Evolutionary conservation across 208 protist species (phyloP).

Genomic region (Acanthamoeba lenticulata): DNA sequence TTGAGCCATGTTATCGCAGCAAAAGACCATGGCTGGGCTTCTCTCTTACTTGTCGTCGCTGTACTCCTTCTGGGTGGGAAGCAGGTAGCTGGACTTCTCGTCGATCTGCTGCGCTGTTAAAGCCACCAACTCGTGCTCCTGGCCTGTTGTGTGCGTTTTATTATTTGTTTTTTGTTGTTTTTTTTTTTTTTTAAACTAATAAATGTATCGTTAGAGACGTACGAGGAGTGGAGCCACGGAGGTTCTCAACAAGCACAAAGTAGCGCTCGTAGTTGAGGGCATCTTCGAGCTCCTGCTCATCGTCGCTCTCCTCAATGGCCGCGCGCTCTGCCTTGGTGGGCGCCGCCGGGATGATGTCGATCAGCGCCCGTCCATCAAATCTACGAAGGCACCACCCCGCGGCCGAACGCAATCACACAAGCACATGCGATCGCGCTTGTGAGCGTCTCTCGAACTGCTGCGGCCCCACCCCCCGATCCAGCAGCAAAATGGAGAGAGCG

Average conservation of each 20-base stretch:
- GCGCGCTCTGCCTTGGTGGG: not conserved
- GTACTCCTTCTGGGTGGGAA: constrained; percentile 48
- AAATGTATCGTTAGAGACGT: not conserved
- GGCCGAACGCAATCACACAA: too few relatives aligned
- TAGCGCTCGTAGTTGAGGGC: constrained; percentile 59
- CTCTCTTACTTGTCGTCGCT: not conserved
- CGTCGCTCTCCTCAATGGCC: not conserved
- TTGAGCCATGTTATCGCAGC: not conserved
- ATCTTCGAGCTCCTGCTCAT: constrained; percentile 36
- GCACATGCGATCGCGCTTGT: not conserved
- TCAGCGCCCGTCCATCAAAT: constrained; percentile 41
- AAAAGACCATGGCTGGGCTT: not conserved
- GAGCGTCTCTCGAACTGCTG: too few relatives aligned
- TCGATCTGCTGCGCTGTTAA: not conserved
- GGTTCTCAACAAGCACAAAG: constrained; percentile 2
- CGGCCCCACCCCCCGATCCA: not conserved
- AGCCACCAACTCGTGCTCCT: constrained; percentile 3
- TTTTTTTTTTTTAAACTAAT: too few relatives aligned
- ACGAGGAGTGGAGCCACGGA: not conserved
- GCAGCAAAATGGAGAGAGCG: not conserved
- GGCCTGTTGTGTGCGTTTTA: too few relatives aligned
- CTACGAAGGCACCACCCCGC: not conserved
- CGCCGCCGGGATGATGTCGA: constrained; percentile 44
- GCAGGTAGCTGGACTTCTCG: constrained; percentile 8
- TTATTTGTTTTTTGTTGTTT: too few relatives aligned